Conservation (phyloP, 1,284 basidiomycete species). For the Ganoderma leucocontextum region DNA sequence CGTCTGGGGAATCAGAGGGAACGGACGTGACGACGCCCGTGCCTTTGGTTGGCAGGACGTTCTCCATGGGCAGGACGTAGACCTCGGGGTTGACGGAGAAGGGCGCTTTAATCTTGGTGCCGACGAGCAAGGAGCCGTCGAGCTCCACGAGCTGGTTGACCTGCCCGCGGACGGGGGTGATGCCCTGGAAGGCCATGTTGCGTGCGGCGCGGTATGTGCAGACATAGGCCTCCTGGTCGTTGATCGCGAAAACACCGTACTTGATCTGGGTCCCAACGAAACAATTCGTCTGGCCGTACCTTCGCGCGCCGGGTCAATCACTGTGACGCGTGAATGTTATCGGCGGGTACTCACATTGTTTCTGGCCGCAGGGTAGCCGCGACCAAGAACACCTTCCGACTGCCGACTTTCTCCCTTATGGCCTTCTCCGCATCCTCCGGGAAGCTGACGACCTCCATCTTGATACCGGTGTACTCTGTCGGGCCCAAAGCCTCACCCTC, state of each 20-base stretch:
- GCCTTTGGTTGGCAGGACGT: constrained; percentile 95
- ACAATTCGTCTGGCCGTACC: constrained; percentile 99
- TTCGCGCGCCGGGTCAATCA: constrained; percentile 41
- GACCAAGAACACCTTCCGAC: constrained; percentile 89
- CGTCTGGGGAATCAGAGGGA: constrained; percentile 98
- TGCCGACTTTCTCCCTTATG: constrained; percentile 75
- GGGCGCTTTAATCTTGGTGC: constrained; percentile 92
- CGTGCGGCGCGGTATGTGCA: constrained; percentile 92
- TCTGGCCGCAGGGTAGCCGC: constrained; percentile 97
- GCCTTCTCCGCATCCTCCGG: constrained; percentile 65
- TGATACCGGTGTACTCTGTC: constrained; percentile 96
- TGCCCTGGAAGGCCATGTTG: constrained; percentile 98
- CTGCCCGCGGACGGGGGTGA: constrained; percentile 75
- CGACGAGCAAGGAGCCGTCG: constrained; percentile 83
- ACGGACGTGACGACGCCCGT: constrained; percentile 99
- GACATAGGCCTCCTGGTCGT: constrained; percentile 89
- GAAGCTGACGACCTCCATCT: constrained; percentile 94
- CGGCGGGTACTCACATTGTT: constrained; percentile 79
- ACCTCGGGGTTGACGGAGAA: constrained; percentile 87
- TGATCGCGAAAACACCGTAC: constrained; percentile 91
- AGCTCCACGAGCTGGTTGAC: constrained; percentile 80
- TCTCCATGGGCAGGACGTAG: constrained; percentile 98
- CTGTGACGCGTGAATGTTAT: neutral
- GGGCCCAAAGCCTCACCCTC: constrained; percentile 96
- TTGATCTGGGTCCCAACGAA: constrained; percentile 93